Evolutionary conservation across 106 monocot species (phyloP).

Genomic region (Apostasia shenzhenica): DNA sequence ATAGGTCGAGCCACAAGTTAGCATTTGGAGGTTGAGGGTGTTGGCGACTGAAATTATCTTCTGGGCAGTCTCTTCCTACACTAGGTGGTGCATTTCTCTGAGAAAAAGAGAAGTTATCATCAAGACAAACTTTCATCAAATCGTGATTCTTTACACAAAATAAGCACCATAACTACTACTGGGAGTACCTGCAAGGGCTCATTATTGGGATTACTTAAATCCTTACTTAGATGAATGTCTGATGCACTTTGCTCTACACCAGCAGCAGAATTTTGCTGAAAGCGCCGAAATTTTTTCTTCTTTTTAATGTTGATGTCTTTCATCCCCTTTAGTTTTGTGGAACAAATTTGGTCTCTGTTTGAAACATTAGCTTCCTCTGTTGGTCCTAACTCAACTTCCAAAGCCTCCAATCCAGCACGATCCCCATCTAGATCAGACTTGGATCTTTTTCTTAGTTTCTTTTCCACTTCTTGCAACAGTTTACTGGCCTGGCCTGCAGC

Average conservation of each 20-base stretch:
- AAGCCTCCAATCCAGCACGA: not conserved
- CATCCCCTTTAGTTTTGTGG: not conserved
- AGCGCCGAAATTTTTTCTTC: slow-evolving; percentile 5
- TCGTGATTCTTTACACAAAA: no score
- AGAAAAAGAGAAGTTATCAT: not conserved
- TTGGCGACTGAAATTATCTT: slow-evolving; percentile 2
- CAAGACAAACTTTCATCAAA: no score
- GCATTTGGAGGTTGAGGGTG: not conserved
- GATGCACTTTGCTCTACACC: not conserved
- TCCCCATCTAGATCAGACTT: slow-evolving; percentile 5
- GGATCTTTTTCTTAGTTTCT: slow-evolving; percentile 5
- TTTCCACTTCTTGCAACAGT: slow-evolving; percentile 5
- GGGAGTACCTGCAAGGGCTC: slow-evolving; percentile 4
- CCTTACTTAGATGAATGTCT: not conserved
- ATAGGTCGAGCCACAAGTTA: slow-evolving; percentile 5
- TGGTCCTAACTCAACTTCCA: slow-evolving; percentile 7
- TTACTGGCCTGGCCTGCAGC: slow-evolving; percentile 4
- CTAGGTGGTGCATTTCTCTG: slow-evolving; percentile 1
- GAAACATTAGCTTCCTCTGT: slow-evolving; percentile 1
- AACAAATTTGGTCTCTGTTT: slow-evolving; percentile 1
- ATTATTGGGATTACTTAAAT: not conserved
- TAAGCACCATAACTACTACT: no score
- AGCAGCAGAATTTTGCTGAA: not conserved
- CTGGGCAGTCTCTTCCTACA: not conserved
- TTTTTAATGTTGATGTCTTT: not conserved